phyloP scores from a whole-genome alignment of 257 asterid genomes.

The Solanum virginianum region DNA sequence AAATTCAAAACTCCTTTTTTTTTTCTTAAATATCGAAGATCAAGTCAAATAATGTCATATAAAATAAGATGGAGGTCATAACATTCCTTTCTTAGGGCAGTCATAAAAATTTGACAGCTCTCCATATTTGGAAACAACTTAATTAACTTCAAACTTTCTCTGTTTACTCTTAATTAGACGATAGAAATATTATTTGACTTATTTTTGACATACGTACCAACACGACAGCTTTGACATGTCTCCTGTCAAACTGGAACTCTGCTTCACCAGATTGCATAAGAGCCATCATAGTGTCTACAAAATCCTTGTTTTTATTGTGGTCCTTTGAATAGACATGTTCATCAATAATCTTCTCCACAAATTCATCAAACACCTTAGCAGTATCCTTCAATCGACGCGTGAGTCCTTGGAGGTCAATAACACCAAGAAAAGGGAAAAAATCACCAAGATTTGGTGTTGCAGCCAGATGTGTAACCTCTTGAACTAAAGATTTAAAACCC shows the following conservation, averaged over 20 bases:
- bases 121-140: neutral
- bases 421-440: slow-evolving; percentile 24
- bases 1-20: no score
- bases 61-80: no score
- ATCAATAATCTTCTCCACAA: slow-evolving; percentile 35
- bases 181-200: neutral
- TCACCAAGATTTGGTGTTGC: slow-evolving; percentile 42
- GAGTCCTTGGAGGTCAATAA: slow-evolving; percentile 36
- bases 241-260: slow-evolving; percentile 27
- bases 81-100: neutral
- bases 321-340: slow-evolving; percentile 16
- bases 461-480: slow-evolving; percentile 23
- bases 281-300: slow-evolving; percentile 38
- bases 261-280: slow-evolving; percentile 22
- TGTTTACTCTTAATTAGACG: no score
- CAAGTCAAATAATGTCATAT: neutral
- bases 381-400: slow-evolving; percentile 18
- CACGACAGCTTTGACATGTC: slow-evolving; percentile 37
- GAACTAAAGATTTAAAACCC: slow-evolving; percentile 33
- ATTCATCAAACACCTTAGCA: slow-evolving; percentile 23
- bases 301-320: slow-evolving; percentile 10
- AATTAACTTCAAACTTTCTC: no score
- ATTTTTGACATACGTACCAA: slow-evolving; percentile 14
- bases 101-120: neutral
- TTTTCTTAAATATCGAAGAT: no score